A percentile compares a stretch with the other conserved stretches of the same genome.
phyloP scores from a whole-genome alignment of 345 rosid species.

The Eucalyptus decipiens region DNA sequence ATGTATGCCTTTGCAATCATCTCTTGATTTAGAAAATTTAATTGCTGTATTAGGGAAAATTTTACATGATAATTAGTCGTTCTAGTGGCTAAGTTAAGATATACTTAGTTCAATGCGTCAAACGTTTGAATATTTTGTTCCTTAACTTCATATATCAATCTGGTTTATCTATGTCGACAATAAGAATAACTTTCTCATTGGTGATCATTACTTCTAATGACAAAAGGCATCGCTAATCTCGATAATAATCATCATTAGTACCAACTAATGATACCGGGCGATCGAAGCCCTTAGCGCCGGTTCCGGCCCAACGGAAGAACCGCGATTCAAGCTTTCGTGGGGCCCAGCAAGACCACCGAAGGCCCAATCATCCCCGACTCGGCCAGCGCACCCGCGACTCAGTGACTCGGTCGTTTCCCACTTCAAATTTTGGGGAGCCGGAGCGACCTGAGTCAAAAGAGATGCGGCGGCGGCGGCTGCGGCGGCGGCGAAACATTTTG shows the following conservation, averaged over 20 bases:
- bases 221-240: neutral
- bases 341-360: neutral
- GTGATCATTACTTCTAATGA: neutral
- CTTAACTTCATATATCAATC: neutral
- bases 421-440: neutral
- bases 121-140: no score
- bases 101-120: neutral
- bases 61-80: no score
- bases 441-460: neutral
- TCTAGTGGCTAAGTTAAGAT: neutral
- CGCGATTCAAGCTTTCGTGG: neutral
- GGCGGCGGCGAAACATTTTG: slow-evolving; percentile 35
- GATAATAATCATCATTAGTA: neutral
- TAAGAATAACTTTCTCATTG: neutral
- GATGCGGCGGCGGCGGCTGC: slow-evolving; percentile 30
- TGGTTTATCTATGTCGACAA: neutral
- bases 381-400: neutral
- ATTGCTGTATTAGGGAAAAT: no score
- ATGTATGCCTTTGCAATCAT: neutral
- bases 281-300: neutral
- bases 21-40: neutral
- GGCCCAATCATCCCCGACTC: neutral
- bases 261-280: neutral
- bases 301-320: neutral
- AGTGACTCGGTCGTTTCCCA: neutral